Evolutionary conservation across 331 rosid genomes (phyloP).

Genomic region (Acacia concinna): DNA sequence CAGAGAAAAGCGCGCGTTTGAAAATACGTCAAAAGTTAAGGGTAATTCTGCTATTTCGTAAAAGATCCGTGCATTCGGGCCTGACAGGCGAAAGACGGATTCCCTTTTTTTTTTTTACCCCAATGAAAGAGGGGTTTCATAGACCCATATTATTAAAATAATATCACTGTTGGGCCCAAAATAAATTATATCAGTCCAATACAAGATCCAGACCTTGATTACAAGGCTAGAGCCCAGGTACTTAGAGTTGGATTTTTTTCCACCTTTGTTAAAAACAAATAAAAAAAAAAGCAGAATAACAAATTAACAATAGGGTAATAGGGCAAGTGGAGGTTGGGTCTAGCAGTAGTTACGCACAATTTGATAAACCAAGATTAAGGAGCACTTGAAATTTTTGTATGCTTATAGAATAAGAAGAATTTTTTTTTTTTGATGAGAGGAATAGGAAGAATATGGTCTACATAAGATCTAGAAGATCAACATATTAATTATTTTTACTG

Average conservation of each 20-base stretch:
- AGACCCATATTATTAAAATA: too few relatives aligned
- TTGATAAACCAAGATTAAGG: too few relatives aligned
- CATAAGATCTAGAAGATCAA: neutral
- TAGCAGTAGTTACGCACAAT: too few relatives aligned
- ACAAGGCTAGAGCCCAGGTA: neutral
- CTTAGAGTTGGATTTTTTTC: neutral
- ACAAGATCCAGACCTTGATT: neutral
- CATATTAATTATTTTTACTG: too few relatives aligned
- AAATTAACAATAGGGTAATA: neutral
- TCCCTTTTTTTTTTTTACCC: too few relatives aligned
- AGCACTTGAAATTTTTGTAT: too few relatives aligned
- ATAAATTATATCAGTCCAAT: neutral
- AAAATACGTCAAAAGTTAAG: slow-evolving; percentile 24
- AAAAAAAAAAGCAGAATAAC: neutral
- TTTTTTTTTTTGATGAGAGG: too few relatives aligned
- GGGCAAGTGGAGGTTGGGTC: too few relatives aligned
- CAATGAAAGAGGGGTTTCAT: neutral
- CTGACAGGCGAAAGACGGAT: neutral
- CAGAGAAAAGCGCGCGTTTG: slow-evolving; percentile 36
- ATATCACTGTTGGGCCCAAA: neutral
- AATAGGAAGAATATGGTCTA: neutral
- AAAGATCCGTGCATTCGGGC: neutral
- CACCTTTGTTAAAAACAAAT: neutral
- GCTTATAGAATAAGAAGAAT: too few relatives aligned
- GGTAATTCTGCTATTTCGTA: slow-evolving; percentile 19